Evolutionary conservation across 257 asterid species (phyloP).

Genomic region (Prunella vulgaris): DNA sequence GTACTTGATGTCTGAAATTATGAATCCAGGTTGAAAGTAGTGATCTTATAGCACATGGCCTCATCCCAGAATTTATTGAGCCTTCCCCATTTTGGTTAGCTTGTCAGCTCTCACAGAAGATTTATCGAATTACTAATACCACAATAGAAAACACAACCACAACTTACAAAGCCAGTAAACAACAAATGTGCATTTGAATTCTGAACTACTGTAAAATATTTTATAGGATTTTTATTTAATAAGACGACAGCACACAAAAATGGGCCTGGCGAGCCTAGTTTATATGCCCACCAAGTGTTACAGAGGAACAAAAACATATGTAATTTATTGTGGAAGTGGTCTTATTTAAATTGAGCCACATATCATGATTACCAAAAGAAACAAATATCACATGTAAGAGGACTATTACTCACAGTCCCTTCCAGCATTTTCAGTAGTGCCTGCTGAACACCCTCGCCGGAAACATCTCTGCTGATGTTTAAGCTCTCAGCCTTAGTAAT

Average conservation of each 20-base stretch:
- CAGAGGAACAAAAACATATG: not conserved
- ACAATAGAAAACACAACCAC: too few relatives aligned
- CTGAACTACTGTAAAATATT: too few relatives aligned
- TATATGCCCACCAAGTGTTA: not conserved
- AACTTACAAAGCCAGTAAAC: too few relatives aligned
- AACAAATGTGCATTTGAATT: too few relatives aligned
- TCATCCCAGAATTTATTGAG: conserved; percentile 90
- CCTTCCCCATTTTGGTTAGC: conserved; percentile 90
- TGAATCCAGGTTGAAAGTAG: conserved; percentile 84
- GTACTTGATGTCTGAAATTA: conserved; percentile 24
- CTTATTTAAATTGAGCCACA: conserved; percentile 4
- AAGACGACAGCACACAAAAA: too few relatives aligned
- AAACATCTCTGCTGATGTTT: conserved; percentile 90
- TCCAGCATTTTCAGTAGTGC: conserved; percentile 93
- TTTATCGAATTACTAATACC: too few relatives aligned
- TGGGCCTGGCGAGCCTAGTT: conserved; percentile 10
- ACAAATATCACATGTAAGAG: conserved; percentile 8
- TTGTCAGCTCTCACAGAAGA: conserved; percentile 81
- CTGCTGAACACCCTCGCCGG: conserved; percentile 98
- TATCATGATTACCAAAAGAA: conserved; percentile 21
- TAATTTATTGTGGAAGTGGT: conserved; percentile 11
- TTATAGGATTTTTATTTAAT: too few relatives aligned
- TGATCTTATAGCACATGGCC: conserved; percentile 87
- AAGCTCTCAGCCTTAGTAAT: conserved; percentile 74
- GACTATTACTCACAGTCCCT: conserved; percentile 72